Evolutionary conservation across 306 rosid species (phyloP), one percentile per base, ranked within the genome.

Genomic region (Cotoneaster glaucophyllus): DNA sequence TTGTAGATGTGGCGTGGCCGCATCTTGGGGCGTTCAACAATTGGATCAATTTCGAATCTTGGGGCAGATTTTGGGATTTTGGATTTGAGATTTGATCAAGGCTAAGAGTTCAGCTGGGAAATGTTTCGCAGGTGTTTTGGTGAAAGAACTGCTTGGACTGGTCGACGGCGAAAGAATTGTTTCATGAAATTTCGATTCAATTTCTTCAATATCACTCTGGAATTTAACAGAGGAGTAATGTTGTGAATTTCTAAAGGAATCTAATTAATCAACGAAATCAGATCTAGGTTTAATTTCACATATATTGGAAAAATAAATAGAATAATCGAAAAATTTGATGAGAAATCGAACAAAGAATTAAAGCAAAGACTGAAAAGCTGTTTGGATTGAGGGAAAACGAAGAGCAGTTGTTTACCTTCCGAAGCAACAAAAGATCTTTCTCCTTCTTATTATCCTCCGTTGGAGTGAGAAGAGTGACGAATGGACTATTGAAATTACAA

Each of bases 1-100:
- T 78, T 24, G 75, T 31, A 67, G 84, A 80, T 32, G 72, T 48
- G 72, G 85, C 82, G 69, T 24, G 67, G 75, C 87, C 82, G 67
- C 80, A 41, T 41, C 13, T 41, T 41, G 44, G 44, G 13, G 13
- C 3, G 3, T 41, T 41, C 44, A 0, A 41, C 3, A 41, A 41
- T 41, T 3, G 44, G 3, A 41, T 41, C 44, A 41, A 41, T 41
- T 41, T 9, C 1, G 3, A 8, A 41, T 41, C 44, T 41, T 41
- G 44, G 12, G 44, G 3, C 80, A 29, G 34, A 25, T 62, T 14
- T 1, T 25, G 26, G 26, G 13, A 41, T 41, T 41, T 41, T 41
- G 44, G 44, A 10, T 41, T 41, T 41, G 13, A 41, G 44, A 41
- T 41, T 41, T 41, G 13, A 13, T 41, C 12, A 1, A 41, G 44